phyloP scores from a whole-genome alignment of 495 filamentous ascomycete species.

The Hypoxylon subgilvum region DNA sequence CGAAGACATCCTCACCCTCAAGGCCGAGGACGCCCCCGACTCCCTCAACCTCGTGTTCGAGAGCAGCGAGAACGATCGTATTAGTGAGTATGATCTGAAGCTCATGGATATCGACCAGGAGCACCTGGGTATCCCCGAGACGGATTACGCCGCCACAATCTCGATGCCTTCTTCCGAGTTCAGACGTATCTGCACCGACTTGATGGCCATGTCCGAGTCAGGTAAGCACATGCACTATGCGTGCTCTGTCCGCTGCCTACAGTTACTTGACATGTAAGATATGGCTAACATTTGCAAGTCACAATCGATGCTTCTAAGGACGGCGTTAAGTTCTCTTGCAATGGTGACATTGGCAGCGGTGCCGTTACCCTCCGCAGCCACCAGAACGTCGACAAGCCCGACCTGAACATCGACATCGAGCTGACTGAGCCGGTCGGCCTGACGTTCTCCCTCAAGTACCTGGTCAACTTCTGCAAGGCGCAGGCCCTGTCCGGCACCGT shows the following conservation, averaged over 20 bases:
- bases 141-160: slow-evolving; percentile 92
- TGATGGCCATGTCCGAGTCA: slow-evolving; percentile 90
- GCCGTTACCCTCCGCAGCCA: slow-evolving; percentile 89
- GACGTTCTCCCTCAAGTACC: slow-evolving; percentile 98
- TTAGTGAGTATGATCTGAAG: slow-evolving; percentile 99
- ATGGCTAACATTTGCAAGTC: slow-evolving; percentile 60
- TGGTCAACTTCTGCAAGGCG: slow-evolving; percentile 99
- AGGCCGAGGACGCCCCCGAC: slow-evolving; percentile 96
- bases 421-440: slow-evolving; percentile 91
- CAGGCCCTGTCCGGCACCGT: slow-evolving; percentile 80
- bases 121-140: slow-evolving; percentile 97
- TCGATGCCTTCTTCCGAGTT: slow-evolving; percentile 90
- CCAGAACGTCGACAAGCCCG: slow-evolving; percentile 88
- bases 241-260: not conserved
- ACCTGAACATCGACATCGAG: slow-evolving; percentile 83
- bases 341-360: slow-evolving; percentile 94
- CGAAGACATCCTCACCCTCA: slow-evolving; percentile 93
- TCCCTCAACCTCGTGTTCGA: slow-evolving; percentile 95
- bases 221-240: slow-evolving; percentile 62
- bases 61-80: slow-evolving; percentile 82
- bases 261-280: not conserved
- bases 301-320: slow-evolving; percentile 97
- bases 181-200: slow-evolving; percentile 89
- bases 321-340: slow-evolving; percentile 92
- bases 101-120: slow-evolving; percentile 99